Conservation (phyloP, 441 rosid genomes). For the Erysimum pusillum region DNA sequence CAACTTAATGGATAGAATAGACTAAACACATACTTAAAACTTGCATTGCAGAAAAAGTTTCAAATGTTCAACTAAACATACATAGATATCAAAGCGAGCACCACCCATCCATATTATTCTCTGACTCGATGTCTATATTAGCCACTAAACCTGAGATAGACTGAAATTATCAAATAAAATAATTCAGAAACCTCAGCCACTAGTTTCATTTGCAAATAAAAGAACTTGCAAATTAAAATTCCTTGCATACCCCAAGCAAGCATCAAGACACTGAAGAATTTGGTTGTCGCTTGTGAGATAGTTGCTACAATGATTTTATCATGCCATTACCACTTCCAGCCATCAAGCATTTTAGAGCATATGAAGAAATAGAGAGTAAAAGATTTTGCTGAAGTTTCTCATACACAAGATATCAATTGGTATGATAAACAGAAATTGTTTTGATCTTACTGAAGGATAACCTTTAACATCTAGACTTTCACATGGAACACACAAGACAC, state of each 20-base stretch:
- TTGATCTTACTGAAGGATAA: background rate
- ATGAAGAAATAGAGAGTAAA: background rate
- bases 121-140: slow-evolving; percentile 94
- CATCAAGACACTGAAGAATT: slow-evolving; percentile 86
- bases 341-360: slow-evolving; percentile 13
- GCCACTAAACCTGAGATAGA: slow-evolving; percentile 81
- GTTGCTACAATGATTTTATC: slow-evolving; percentile 88
- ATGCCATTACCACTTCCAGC: slow-evolving; percentile 97
- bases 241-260: slow-evolving; percentile 89
- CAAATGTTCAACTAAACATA: slow-evolving; percentile 49
- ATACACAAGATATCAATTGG: background rate
- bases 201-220: background rate
- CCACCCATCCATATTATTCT: slow-evolving; percentile 98
- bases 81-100: slow-evolving; percentile 83
- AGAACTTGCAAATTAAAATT: too few relatives aligned
- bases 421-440: background rate
- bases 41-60: background rate
- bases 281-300: slow-evolving; percentile 70
- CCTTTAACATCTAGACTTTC: background rate
- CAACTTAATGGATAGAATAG: slow-evolving; percentile 3
- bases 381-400: slow-evolving; percentile 15
- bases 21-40: slow-evolving; percentile 21
- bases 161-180: background rate
- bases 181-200: slow-evolving; percentile 16
- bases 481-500: slow-evolving; percentile 8